These are phyloP conservation scores for Globisporangium spinosum DNA, from an alignment of 352 stramenopile species.

Conservation along the genomic window DNA sequence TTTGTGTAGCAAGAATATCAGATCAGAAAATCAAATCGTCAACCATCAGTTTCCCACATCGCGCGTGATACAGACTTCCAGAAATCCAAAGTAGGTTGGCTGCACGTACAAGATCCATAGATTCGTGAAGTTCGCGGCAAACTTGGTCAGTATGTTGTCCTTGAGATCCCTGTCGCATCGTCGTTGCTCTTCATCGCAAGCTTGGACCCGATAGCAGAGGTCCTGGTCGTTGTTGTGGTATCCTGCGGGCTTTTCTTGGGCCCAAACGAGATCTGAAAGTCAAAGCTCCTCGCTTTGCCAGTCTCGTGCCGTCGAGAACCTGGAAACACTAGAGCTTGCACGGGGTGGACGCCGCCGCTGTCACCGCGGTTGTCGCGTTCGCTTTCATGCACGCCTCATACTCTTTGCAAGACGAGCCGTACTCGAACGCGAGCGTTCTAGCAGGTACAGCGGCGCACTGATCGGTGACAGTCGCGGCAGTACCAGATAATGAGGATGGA, in stretches of 20 bases:
- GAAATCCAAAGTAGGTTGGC: too few species aligned
- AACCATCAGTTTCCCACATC: too few species aligned
- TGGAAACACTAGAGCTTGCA: not conserved
- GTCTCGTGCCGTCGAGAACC: not conserved
- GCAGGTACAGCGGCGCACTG: not conserved
- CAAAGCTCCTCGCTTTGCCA: not conserved
- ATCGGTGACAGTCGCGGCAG: not conserved
- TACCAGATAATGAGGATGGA: not conserved
- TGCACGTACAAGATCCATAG: too few species aligned
- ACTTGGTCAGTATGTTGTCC: too few species aligned
- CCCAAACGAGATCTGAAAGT: not conserved
- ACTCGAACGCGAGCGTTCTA: not conserved
- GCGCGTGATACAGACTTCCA: too few species aligned
- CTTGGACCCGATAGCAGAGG: not conserved
- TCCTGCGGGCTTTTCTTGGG: not conserved
- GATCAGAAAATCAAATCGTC: too few species aligned
- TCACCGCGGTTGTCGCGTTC: not conserved
- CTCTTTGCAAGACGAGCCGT: not conserved
- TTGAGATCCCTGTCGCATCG: not conserved
- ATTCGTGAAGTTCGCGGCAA: too few species aligned
- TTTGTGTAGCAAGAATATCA: too few species aligned
- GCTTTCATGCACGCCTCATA: not conserved
- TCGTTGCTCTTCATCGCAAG: constrained; percentile 5
- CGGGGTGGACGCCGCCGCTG: not conserved
- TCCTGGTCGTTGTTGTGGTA: not conserved